Conservation (phyloP, 208 protist genomes). For the Dictyostelium gargantuum region DNA sequence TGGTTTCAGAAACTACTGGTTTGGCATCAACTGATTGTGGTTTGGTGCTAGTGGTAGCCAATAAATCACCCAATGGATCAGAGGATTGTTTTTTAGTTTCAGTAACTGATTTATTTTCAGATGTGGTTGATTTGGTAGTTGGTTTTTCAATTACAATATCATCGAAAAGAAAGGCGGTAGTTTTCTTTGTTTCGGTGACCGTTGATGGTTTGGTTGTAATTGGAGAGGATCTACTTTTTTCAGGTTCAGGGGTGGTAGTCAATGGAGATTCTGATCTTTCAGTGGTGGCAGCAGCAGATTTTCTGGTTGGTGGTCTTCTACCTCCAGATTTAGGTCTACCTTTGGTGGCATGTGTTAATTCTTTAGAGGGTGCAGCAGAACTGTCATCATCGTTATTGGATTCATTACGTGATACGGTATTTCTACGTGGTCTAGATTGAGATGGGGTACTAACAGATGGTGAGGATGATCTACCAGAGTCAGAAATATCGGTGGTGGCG, state of each 20-base stretch:
- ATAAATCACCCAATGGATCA: background rate
- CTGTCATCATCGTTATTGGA: background rate
- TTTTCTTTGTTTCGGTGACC: background rate
- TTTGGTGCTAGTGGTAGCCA: background rate
- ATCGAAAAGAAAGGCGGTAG: background rate
- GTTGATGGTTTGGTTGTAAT: background rate
- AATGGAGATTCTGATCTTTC: background rate
- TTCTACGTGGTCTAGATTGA: background rate
- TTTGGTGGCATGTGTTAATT: slow-evolving; percentile 14
- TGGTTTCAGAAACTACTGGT: background rate
- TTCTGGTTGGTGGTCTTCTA: slow-evolving; percentile 43
- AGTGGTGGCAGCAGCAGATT: background rate
- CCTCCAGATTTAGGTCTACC: slow-evolving; percentile 26
- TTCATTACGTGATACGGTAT: background rate
- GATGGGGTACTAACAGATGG: background rate
- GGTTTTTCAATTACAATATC: background rate
- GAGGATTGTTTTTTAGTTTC: background rate
- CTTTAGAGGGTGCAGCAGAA: background rate
- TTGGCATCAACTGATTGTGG: background rate
- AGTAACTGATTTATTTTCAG: background rate
- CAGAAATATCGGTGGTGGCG: background rate
- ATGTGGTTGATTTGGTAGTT: background rate
- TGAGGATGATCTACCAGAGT: background rate
- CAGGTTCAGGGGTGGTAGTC: background rate
- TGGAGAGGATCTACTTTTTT: background rate